phyloP scores from a whole-genome alignment of 495 filamentous ascomycete species.

The Tuber calosporum region DNA sequence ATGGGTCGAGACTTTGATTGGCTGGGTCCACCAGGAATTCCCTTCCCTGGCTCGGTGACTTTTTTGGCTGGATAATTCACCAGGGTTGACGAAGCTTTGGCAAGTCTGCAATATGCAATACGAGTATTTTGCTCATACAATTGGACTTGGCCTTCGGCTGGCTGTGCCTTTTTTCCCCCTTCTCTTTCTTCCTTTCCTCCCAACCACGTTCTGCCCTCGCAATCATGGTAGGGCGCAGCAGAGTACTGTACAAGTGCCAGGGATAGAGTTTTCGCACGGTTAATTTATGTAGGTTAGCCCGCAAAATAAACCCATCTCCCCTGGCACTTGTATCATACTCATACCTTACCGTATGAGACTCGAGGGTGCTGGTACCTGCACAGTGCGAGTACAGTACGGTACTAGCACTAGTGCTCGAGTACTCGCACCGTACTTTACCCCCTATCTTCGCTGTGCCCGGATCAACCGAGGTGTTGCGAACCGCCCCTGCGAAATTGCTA shows the following conservation, averaged over 20 bases:
- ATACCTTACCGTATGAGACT: no score
- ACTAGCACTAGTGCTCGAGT: no score
- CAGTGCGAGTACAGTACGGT: neutral
- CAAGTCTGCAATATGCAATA: no score
- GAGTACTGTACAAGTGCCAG: no score
- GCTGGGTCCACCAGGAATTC: neutral
- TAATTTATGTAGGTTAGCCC: no score
- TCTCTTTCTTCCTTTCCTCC: neutral
- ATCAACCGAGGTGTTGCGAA: neutral
- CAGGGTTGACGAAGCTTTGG: neutral
- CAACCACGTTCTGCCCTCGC: neutral
- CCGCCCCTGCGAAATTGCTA: neutral
- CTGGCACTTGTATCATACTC: no score
- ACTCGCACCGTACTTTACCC: no score
- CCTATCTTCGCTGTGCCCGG: neutral
- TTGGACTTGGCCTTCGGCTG: neutral
- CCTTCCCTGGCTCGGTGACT: neutral
- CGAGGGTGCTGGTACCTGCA: no score
- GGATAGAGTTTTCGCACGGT: no score
- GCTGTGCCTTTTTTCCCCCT: no score
- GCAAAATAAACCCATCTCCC: no score
- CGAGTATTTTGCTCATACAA: neutral
- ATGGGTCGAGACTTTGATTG: neutral
- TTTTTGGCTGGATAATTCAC: neutral
- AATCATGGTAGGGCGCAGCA: no score